These are phyloP conservation scores for Scleroderma citrinum DNA, from an alignment of 768 basidiomycete genomes.

Conservation along the genomic window DNA sequence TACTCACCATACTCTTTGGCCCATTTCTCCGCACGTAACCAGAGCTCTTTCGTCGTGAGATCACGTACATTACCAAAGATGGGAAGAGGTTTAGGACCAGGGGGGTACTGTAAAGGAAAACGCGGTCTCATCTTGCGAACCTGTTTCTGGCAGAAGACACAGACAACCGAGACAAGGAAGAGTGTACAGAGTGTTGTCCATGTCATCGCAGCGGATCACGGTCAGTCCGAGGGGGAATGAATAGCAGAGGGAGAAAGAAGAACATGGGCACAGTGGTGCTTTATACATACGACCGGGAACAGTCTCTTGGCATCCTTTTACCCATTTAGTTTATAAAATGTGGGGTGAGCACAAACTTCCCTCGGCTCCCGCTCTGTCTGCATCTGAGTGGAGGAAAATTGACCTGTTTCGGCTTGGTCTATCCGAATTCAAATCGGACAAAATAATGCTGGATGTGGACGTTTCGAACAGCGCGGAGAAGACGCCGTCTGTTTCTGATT, in stretches of 20 bases:
- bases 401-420: too few relatives aligned
- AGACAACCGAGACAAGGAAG: constrained; percentile 16
- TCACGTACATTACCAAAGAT: constrained; percentile 60
- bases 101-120: constrained; percentile 40
- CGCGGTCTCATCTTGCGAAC: constrained; percentile 13
- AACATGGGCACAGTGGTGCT: neutral
- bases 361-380: too few relatives aligned
- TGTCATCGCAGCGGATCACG: neutral
- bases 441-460: too few relatives aligned
- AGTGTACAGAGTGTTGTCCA: constrained; percentile 10
- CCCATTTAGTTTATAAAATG: neutral
- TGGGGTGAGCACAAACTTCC: too few relatives aligned
- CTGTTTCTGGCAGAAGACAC: constrained; percentile 13
- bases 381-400: too few relatives aligned
- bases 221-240: neutral
- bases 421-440: too few relatives aligned
- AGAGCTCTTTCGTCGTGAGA: constrained; percentile 55
- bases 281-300: neutral
- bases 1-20: constrained; percentile 55
- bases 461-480: too few relatives aligned
- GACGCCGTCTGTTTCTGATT: neutral
- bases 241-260: neutral
- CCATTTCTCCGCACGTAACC: constrained; percentile 60
- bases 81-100: constrained; percentile 63
- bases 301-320: neutral